These are phyloP conservation scores for Neonectria ditissima DNA, from an alignment of 2,329 filamentous ascomycete species.

Conservation along the genomic window DNA sequence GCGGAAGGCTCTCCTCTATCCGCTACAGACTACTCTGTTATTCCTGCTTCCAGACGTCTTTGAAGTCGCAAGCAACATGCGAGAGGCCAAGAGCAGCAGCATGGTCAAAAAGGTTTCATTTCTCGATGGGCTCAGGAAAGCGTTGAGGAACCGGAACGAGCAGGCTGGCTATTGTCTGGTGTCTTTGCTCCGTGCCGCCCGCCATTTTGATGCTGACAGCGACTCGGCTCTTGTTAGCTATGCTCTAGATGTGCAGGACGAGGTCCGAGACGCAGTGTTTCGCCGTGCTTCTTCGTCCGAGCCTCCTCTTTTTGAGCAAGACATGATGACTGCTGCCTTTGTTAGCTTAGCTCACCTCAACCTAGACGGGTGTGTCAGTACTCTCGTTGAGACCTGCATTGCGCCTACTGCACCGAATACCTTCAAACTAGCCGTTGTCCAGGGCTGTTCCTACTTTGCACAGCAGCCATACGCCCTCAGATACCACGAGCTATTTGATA, in stretches of 20 bases:
- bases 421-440: conserved; percentile 73
- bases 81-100: conserved; percentile 70
- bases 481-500: conserved; percentile 67
- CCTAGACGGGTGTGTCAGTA: conserved; percentile 68
- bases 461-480: conserved; percentile 60
- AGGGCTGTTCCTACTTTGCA: conserved; percentile 73
- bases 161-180: conserved; percentile 75
- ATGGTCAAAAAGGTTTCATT: conserved; percentile 76
- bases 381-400: conserved; percentile 68
- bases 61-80: conserved; percentile 75
- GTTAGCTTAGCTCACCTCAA: conserved; percentile 73
- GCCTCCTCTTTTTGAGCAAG: conserved; percentile 67
- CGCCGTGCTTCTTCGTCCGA: conserved; percentile 63
- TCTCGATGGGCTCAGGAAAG: conserved; percentile 72
- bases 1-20: conserved; percentile 67
- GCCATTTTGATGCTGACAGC: conserved; percentile 72
- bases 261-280: conserved; percentile 75
- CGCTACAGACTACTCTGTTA: conserved; percentile 71
- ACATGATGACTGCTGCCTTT: conserved; percentile 75
- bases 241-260: conserved; percentile 76
- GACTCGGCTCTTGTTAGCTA: conserved; percentile 75
- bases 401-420: conserved; percentile 65
- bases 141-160: conserved; percentile 73
- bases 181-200: conserved; percentile 70
- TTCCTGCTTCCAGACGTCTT: conserved; percentile 77